These are phyloP conservation scores for Xylaria venustula DNA, from an alignment of 495 filamentous ascomycete species.

Conservation along the genomic window DNA sequence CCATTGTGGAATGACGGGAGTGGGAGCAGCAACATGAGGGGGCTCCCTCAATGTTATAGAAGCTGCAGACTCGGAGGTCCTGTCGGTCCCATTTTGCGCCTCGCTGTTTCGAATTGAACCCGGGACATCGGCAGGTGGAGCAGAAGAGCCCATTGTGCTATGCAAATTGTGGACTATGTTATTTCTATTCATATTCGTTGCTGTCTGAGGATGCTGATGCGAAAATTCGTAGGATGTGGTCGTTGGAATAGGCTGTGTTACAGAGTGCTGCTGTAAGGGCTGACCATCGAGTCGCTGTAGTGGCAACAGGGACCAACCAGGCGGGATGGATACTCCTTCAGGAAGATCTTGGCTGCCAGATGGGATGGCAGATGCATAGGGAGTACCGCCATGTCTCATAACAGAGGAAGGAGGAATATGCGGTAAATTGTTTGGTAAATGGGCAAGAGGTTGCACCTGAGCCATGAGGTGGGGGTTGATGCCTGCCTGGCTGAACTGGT, in stretches of 20 bases:
- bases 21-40: conserved; percentile 36
- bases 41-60: conserved; percentile 19
- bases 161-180: not conserved
- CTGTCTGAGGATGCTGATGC: not conserved
- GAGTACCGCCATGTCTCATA: conserved; percentile 41
- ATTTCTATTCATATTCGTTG: not conserved
- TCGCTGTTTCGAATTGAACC: not conserved
- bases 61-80: not conserved
- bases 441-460: conserved; percentile 20
- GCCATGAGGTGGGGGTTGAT: conserved; percentile 13
- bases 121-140: not conserved
- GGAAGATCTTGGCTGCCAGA: conserved; percentile 69
- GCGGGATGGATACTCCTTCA: conserved; percentile 68
- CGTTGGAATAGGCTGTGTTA: conserved; percentile 19
- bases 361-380: conserved; percentile 49
- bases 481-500: conserved; percentile 23
- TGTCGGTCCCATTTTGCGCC: not conserved
- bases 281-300: conserved; percentile 56
- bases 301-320: conserved; percentile 74
- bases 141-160: not conserved
- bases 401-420: conserved; percentile 31
- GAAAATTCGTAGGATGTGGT: conserved; percentile 5
- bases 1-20: conserved; percentile 44
- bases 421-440: conserved; percentile 20
- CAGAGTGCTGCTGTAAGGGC: conserved; percentile 16